Conservation (phyloP, 352 stramenopile species). For the Globisporangium canariense region DNA sequence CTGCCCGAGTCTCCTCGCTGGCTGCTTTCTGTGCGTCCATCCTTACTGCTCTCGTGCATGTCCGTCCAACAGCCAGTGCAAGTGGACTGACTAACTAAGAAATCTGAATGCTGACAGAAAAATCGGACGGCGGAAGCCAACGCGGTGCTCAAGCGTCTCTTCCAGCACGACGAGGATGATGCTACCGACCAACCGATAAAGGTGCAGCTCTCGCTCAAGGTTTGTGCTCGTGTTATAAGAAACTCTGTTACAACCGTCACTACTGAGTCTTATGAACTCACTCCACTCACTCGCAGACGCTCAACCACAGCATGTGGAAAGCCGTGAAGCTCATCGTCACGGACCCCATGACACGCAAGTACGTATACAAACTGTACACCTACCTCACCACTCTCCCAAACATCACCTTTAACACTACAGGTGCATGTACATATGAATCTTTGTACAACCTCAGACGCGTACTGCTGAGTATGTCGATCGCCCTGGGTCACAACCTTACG, state of each 20-base stretch:
- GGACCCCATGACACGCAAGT: slow-evolving; percentile 38
- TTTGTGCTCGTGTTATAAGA: background rate
- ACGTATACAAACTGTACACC: background rate
- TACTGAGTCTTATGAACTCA: no score
- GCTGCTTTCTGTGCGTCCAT: slow-evolving; percentile 41
- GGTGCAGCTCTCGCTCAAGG: slow-evolving; percentile 19
- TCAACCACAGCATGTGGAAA: slow-evolving; percentile 35
- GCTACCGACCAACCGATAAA: slow-evolving; percentile 13
- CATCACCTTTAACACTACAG: background rate
- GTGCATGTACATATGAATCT: background rate
- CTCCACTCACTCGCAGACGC: slow-evolving; percentile 17
- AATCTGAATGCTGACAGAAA: slow-evolving; percentile 26
- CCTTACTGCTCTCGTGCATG: background rate
- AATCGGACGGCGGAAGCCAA: slow-evolving; percentile 44
- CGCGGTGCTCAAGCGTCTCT: slow-evolving; percentile 26
- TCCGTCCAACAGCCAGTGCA: background rate
- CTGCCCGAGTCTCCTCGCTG: slow-evolving; percentile 66
- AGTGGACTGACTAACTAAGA: background rate
- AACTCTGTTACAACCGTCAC: no score
- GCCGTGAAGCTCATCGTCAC: slow-evolving; percentile 32
- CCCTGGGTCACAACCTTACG: slow-evolving; percentile 60
- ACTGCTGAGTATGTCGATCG: slow-evolving; percentile 52
- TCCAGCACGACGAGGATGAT: slow-evolving; percentile 13
- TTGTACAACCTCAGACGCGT: slow-evolving; percentile 31
- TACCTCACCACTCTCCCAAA: background rate